Conservation (phyloP, 2,329 filamentous ascomycete genomes). For the Alternaria sp. region DNA sequence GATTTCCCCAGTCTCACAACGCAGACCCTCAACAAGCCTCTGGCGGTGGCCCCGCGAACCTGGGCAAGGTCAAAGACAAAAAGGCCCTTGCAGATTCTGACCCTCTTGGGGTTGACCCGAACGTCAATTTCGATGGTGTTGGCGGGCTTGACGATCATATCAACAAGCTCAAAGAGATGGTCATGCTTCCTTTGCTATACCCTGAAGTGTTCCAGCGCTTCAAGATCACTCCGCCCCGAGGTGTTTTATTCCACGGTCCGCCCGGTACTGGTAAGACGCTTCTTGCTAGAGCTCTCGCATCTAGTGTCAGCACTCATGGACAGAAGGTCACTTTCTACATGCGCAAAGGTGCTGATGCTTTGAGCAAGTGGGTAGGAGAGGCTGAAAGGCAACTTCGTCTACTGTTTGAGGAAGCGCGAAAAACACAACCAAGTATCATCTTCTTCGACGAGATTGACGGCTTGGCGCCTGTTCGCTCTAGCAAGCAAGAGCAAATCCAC, state of each 20-base stretch:
- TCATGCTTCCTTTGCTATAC: conserved; percentile 90
- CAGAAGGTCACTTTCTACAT: conserved; percentile 99
- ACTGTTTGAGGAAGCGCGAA: conserved; percentile 93
- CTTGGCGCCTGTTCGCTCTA: conserved; percentile 91
- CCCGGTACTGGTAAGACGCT: conserved; percentile 98
- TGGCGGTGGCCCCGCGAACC: conserved; percentile 75
- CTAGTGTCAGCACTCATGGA: conserved; percentile 86
- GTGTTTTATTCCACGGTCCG: conserved; percentile 95
- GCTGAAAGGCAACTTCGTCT: conserved; percentile 93
- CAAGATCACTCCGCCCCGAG: conserved; percentile 90
- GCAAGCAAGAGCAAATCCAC: conserved; percentile 98
- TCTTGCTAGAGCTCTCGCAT: conserved; percentile 90
- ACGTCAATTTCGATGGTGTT: conserved; percentile 92
- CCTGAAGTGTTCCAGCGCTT: conserved; percentile 92
- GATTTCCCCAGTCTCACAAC: conserved; percentile 66
- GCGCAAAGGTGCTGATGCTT: conserved; percentile 95
- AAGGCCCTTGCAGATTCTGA: conserved; percentile 93
- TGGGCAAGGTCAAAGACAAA: conserved; percentile 92
- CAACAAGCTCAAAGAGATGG: conserved; percentile 98
- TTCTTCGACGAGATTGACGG: conserved; percentile 99
- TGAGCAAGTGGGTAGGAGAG: conserved; percentile 99
- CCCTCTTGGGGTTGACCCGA: conserved; percentile 89
- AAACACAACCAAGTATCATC: conserved; percentile 97
- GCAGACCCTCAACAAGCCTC: conserved; percentile 63
- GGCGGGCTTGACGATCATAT: conserved; percentile 93